Percentiles rank a stretch among this genome's conserved stretches.
Evolutionary conservation across 768 basidiomycete genomes (phyloP).

Genomic region (Lentinula guzmanii): DNA sequence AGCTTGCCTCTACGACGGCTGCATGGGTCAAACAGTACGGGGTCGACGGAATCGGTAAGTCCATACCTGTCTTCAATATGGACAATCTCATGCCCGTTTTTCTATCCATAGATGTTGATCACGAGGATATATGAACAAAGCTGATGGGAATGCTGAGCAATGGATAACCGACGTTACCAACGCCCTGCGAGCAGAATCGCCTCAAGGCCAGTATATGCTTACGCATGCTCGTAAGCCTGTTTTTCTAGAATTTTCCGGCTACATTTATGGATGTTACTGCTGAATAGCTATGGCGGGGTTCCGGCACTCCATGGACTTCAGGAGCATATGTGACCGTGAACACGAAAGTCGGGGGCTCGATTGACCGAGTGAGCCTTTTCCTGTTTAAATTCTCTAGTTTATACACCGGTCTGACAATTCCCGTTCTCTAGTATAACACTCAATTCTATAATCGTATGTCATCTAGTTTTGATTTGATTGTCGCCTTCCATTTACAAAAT

Average conservation of each 20-base stretch:
- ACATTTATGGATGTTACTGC: not conserved
- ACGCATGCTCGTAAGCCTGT: slow-evolving; percentile 47
- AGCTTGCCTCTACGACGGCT: slow-evolving; percentile 58
- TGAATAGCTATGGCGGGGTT: slow-evolving; percentile 34
- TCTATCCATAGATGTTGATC: too few relatives aligned
- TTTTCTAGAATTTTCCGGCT: not conserved
- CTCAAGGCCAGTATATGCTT: slow-evolving; percentile 42
- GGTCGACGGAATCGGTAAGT: slow-evolving; percentile 49
- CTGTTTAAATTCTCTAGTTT: slow-evolving; percentile 4
- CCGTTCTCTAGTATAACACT: slow-evolving; percentile 14
- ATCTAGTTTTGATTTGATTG: not conserved
- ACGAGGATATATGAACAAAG: slow-evolving; percentile 31
- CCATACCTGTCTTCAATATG: too few relatives aligned
- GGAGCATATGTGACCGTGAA: slow-evolving; percentile 59
- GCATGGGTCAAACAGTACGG: slow-evolving; percentile 62
- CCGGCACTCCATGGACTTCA: slow-evolving; percentile 36
- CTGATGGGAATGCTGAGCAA: slow-evolving; percentile 46
- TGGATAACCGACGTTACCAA: slow-evolving; percentile 53
- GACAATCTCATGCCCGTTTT: too few relatives aligned
- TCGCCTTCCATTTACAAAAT: not conserved
- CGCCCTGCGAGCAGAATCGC: slow-evolving; percentile 42
- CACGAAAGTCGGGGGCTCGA: slow-evolving; percentile 42
- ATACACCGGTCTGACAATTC: not conserved
- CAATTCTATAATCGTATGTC: slow-evolving; percentile 42
- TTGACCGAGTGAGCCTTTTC: slow-evolving; percentile 50